Conservation (phyloP, 1,284 basidiomycete species). For the Ceratobasidium sp. region DNA sequence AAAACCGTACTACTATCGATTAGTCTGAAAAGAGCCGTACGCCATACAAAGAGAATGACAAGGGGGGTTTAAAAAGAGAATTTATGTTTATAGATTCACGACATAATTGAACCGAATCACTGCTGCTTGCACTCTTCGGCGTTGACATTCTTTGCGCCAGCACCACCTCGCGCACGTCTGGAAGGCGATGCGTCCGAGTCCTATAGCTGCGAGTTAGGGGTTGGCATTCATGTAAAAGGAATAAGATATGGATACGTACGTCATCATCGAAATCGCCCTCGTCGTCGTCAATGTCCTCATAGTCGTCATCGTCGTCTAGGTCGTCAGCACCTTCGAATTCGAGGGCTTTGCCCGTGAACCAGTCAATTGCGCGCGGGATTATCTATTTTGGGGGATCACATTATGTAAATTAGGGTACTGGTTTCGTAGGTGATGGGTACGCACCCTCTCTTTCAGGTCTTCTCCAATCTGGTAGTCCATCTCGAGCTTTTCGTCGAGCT, state of each 20-base stretch:
- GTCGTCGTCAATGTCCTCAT: slow-evolving; percentile 53
- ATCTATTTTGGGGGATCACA: slow-evolving; percentile 61
- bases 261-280: slow-evolving; percentile 50
- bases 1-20: neutral
- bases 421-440: slow-evolving; percentile 35
- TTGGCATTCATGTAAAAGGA: neutral
- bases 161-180: slow-evolving; percentile 61
- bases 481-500: slow-evolving; percentile 92
- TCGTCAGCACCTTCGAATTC: slow-evolving; percentile 84
- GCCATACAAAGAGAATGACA: neutral
- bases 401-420: neutral
- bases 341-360: slow-evolving; percentile 96
- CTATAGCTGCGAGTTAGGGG: slow-evolving; percentile 2
- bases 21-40: neutral
- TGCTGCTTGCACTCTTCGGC: slow-evolving; percentile 88
- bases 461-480: slow-evolving; percentile 98
- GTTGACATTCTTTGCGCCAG: slow-evolving; percentile 60
- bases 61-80: neutral
- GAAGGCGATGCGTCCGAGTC: slow-evolving; percentile 65
- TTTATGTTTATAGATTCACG: slow-evolving; percentile 1
- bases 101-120: slow-evolving; percentile 50
- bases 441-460: slow-evolving; percentile 94
- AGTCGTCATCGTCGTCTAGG: slow-evolving; percentile 64
- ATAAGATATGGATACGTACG: slow-evolving; percentile 43
- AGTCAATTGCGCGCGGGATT: slow-evolving; percentile 93